phyloP scores from a whole-genome alignment of 805 yeast genomes.

The Brettanomyces sp. region DNA sequence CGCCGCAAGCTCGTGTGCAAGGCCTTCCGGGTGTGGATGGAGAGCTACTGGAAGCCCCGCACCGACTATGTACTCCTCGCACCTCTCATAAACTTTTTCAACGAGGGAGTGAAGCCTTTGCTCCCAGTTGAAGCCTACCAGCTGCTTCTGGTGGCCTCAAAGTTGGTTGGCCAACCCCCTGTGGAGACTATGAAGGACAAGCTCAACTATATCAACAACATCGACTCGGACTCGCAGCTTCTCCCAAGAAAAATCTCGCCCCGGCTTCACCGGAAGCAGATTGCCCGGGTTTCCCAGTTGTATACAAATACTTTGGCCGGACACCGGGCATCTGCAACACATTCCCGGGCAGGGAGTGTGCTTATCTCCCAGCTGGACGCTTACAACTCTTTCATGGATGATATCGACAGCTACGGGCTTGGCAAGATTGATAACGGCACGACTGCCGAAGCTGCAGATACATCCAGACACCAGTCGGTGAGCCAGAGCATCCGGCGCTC shows the following conservation, averaged over 20 bases:
- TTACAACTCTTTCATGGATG: constrained; percentile 24
- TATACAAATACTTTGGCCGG: constrained; percentile 11
- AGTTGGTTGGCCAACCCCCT: constrained; percentile 46
- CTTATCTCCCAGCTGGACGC: constrained; percentile 21
- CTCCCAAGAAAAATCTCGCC: constrained; percentile 41
- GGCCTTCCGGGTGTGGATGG: constrained; percentile 77
- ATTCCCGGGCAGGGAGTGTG: not conserved
- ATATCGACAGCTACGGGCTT: constrained; percentile 23
- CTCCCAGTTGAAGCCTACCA: constrained; percentile 60
- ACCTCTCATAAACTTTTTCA: constrained; percentile 67
- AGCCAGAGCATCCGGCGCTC: constrained; percentile 12
- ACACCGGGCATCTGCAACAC: not conserved
- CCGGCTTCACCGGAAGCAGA: constrained; percentile 22
- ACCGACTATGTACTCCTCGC: constrained; percentile 54
- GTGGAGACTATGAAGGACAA: constrained; percentile 29
- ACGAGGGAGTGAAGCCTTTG: constrained; percentile 56
- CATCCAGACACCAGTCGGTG: not conserved
- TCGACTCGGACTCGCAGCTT: constrained; percentile 35
- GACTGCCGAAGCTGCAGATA: not conserved
- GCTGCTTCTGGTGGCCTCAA: constrained; percentile 54
- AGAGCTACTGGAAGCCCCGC: constrained; percentile 74
- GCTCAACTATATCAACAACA: constrained; percentile 24
- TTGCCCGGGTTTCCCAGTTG: constrained; percentile 18
- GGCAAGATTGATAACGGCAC: constrained; percentile 11
- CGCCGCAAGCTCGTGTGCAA: constrained; percentile 61